Evolutionary conservation across 306 rosid species (phyloP), one percentile per base, ranked within the genome.

Genomic region (Vigna radiata): DNA sequence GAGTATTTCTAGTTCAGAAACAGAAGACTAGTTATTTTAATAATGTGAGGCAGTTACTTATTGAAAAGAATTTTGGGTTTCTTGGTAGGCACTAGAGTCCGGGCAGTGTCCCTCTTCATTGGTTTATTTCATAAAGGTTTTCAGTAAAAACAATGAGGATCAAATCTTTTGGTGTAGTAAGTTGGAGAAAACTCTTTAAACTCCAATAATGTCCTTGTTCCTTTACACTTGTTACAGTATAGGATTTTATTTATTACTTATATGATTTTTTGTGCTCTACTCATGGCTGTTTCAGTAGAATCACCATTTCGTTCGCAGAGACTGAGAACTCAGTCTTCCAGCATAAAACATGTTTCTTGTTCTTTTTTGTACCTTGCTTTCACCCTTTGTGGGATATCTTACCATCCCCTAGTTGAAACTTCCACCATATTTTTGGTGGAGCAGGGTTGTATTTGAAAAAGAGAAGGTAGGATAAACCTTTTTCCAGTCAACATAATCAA

Each of bases 401-500:
- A 21, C 46, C 63, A 62, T 63, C 43, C 71, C 58, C 43, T 48
- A 21, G 41, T 64, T 46, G 63, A 71, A 41, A 71, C 33, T 44
- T 54, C 56, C 48, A 59, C 29, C 37, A 58, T 54, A 25, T 31
- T 46, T 31, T 19, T 55, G 36, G 0, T 25, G 13, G n/a, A 49
- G 31, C 53, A 33, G 31, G 31, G 48, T 5, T 56, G 43, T 44
- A 33, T 53, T 63, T 46, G 44, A 48, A 46, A 74, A 65, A 46
- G 46, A 18, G n/a, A 47, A 46, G 36, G 39, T 68, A 39, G 65
- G 62, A 80, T 78, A 70, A 82, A 94, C 98, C 98, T 90, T 90
- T 89, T 85, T 89, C 98, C 98, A 94, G 87, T 90, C 96, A 55
- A 94, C 96, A 81, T 85, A 92, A 80, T 92, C 91, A 80, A 92